Evolutionary conservation across 2,329 filamentous ascomycete genomes (phyloP).

Genomic region (Claviceps sp.): DNA sequence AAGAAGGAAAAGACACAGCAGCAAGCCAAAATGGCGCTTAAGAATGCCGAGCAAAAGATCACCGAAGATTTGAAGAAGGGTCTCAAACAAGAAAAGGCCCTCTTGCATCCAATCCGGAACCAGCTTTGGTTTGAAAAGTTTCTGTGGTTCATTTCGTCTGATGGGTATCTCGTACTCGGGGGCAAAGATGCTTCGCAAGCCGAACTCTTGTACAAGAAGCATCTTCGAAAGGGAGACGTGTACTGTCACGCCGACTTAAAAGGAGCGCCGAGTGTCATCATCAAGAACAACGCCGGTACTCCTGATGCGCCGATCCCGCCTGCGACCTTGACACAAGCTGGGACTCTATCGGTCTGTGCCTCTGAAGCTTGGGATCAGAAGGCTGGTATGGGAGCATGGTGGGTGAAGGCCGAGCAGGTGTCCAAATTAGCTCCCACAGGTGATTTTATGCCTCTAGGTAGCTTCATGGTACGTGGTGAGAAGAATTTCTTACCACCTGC

Average conservation of each 20-base stretch:
- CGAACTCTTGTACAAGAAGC: constrained; percentile 78
- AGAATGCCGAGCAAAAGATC: constrained; percentile 84
- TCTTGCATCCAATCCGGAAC: constrained; percentile 69
- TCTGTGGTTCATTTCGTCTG: constrained; percentile 85
- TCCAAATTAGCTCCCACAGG: constrained; percentile 71
- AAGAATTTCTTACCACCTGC: constrained; percentile 88
- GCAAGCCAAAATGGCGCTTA: constrained; percentile 71
- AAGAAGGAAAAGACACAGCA: constrained; percentile 81
- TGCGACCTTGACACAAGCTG: constrained; percentile 81
- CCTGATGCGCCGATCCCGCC: constrained; percentile 82
- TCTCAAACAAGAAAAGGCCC: constrained; percentile 81
- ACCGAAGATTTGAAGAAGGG: constrained; percentile 72
- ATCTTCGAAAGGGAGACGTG: constrained; percentile 78
- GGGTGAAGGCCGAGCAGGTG: constrained; percentile 83
- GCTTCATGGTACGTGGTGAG: constrained; percentile 69
- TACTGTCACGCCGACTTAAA: constrained; percentile 85
- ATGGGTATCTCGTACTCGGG: constrained; percentile 83
- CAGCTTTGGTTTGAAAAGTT: constrained; percentile 98
- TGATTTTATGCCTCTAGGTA: constrained; percentile 65
- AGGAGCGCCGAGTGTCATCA: constrained; percentile 71
- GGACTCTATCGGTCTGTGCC: constrained; percentile 68
- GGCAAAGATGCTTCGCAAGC: constrained; percentile 83
- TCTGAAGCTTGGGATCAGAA: constrained; percentile 94
- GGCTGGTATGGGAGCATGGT: constrained; percentile 90
- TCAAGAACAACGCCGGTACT: constrained; percentile 73